Percentiles rank a stretch among this genome's conserved stretches.
Conservation (phyloP, 805 yeast genomes). For the Myxozyma mucilagina region DNA sequence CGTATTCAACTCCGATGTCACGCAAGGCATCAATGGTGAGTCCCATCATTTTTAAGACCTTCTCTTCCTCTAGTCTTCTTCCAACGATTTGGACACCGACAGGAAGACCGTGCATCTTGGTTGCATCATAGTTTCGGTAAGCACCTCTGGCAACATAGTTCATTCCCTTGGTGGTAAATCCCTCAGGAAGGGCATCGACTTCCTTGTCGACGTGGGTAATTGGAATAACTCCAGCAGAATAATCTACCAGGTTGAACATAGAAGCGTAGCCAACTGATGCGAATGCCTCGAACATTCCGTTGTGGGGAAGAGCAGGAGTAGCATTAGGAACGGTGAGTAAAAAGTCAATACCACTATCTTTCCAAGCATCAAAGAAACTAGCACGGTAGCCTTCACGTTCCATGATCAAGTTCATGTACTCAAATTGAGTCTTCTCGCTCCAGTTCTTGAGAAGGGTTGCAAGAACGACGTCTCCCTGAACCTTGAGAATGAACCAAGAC, state of each 20-base stretch:
- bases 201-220: constrained; percentile 54
- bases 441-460: constrained; percentile 44
- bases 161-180: constrained; percentile 36
- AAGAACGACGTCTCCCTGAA: constrained; percentile 42
- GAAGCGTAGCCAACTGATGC: constrained; percentile 55
- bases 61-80: constrained; percentile 62
- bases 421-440: constrained; percentile 41
- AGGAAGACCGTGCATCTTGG: constrained; percentile 58
- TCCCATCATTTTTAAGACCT: constrained; percentile 52
- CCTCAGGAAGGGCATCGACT: constrained; percentile 39
- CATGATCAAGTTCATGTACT: constrained; percentile 42
- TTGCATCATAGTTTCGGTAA: constrained; percentile 52
- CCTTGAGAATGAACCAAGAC: constrained; percentile 41
- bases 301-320: constrained; percentile 47
- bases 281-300: constrained; percentile 41
- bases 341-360: constrained; percentile 43
- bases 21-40: constrained; percentile 43
- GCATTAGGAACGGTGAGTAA: constrained; percentile 46
- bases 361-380: constrained; percentile 42
- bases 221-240: constrained; percentile 58
- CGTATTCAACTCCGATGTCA: constrained; percentile 37
- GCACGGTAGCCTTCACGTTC: constrained; percentile 43
- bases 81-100: constrained; percentile 67
- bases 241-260: constrained; percentile 56
- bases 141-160: constrained; percentile 50